Evolutionary conservation across 2,329 filamentous ascomycete species (phyloP).

Genomic region (Arachnopeziza araneosa): DNA sequence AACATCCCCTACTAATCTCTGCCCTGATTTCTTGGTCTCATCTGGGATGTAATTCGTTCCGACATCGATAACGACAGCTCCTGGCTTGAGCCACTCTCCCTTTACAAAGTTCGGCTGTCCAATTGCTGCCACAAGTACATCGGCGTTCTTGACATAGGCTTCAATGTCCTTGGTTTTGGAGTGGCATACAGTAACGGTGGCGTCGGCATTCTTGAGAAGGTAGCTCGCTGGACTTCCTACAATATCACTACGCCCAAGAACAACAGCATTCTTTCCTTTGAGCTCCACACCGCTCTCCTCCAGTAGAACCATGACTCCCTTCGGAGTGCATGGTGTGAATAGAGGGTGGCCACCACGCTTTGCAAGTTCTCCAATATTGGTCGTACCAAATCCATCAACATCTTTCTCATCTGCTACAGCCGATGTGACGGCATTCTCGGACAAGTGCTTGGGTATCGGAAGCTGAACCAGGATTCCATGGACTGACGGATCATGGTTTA

Average conservation of each 20-base stretch:
- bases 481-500: constrained; percentile 82
- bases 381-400: constrained; percentile 91
- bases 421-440: constrained; percentile 85
- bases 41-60: constrained; percentile 96
- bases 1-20: constrained; percentile 90
- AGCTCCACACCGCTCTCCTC: constrained; percentile 77
- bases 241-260: constrained; percentile 92
- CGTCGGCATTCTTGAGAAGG: constrained; percentile 88
- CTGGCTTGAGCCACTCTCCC: constrained; percentile 92
- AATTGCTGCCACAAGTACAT: constrained; percentile 89
- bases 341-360: constrained; percentile 87
- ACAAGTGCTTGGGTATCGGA: constrained; percentile 81
- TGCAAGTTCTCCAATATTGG: constrained; percentile 93
- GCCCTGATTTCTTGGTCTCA: constrained; percentile 81
- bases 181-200: constrained; percentile 94
- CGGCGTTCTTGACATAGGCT: constrained; percentile 72
- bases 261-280: constrained; percentile 87
- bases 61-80: constrained; percentile 94
- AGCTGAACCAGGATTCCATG: constrained; percentile 94
- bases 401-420: constrained; percentile 92
- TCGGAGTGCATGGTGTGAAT: constrained; percentile 93
- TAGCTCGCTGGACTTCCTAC: constrained; percentile 97
- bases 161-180: constrained; percentile 74
- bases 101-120: constrained; percentile 83
- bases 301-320: constrained; percentile 92